Evolutionary conservation across 2,329 filamentous ascomycete species (phyloP).

Genomic region (Colletotrichum tofieldiae): DNA sequence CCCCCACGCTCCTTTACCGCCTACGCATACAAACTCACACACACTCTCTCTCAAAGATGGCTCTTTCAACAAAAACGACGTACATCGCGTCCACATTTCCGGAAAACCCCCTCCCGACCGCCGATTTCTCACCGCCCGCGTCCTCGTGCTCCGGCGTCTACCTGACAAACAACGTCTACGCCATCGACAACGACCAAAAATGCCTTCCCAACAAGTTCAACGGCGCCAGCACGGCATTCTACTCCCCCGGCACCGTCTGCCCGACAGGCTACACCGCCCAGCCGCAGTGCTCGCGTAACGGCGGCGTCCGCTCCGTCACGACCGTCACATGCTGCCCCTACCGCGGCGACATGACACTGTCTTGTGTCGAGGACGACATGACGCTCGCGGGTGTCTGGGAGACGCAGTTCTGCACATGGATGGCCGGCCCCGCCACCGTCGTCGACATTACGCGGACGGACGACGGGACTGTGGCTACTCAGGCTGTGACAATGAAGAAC

Average conservation of each 20-base stretch:
- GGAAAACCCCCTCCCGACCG: conserved; percentile 45
- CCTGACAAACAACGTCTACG: conserved; percentile 39
- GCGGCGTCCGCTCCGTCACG: conserved; percentile 46
- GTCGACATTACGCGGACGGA: conserved; percentile 42
- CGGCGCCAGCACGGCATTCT: conserved; percentile 43
- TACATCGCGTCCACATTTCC: conserved; percentile 42
- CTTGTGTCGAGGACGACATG: conserved; percentile 44
- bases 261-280: conserved; percentile 45
- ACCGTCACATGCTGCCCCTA: conserved; percentile 49
- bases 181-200: conserved; percentile 43
- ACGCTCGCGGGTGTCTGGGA: conserved; percentile 41
- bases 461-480: conserved; percentile 36
- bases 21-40: neutral
- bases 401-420: conserved; percentile 48
- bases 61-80: conserved; percentile 30
- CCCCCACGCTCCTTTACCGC: neutral
- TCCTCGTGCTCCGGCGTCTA: conserved; percentile 43
- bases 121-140: conserved; percentile 43
- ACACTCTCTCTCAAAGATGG: neutral
- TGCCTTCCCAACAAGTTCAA: conserved; percentile 46
- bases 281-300: conserved; percentile 48
- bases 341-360: conserved; percentile 44
- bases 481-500: conserved; percentile 34
- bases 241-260: conserved; percentile 35
- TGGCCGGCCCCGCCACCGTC: conserved; percentile 39